Conservation (phyloP, 2,329 filamentous ascomycete species). For the Fusarium paranaense region DNA sequence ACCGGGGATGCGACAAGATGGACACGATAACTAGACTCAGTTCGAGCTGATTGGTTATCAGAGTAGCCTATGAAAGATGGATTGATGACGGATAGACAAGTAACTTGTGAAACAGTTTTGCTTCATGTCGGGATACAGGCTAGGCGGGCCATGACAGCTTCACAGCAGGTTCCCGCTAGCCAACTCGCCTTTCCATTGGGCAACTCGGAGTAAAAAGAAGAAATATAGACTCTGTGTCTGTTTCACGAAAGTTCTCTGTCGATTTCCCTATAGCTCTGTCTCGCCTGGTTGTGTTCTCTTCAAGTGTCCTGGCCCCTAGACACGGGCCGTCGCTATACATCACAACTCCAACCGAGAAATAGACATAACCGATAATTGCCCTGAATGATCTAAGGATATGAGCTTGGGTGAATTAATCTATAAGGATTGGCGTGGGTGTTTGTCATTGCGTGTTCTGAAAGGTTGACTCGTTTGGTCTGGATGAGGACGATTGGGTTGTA, state of each 20-base stretch:
- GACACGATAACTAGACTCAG: background rate
- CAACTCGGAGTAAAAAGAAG: background rate
- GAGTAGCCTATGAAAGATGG: background rate
- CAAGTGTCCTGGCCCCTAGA: background rate
- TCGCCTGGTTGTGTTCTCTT: background rate
- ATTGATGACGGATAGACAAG: background rate
- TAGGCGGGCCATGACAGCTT: background rate
- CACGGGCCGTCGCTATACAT: background rate
- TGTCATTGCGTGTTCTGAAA: background rate
- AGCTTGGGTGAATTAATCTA: background rate
- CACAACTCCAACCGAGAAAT: background rate
- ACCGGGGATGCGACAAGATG: background rate
- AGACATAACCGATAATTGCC: background rate
- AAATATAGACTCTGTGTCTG: rapidly evolving
- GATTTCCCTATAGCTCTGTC: background rate
- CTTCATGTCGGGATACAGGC: background rate
- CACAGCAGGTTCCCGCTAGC: background rate
- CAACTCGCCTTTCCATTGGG: background rate
- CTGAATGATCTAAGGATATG: rapidly evolving
- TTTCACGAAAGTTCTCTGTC: background rate
- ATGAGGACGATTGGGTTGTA: background rate
- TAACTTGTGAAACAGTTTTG: background rate
- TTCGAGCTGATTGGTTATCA: background rate
- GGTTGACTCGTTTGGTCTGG: background rate
- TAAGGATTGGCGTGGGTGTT: background rate